phyloP scores from a whole-genome alignment of 2,329 filamentous ascomycete species.

The Exophiala oligosperma region DNA sequence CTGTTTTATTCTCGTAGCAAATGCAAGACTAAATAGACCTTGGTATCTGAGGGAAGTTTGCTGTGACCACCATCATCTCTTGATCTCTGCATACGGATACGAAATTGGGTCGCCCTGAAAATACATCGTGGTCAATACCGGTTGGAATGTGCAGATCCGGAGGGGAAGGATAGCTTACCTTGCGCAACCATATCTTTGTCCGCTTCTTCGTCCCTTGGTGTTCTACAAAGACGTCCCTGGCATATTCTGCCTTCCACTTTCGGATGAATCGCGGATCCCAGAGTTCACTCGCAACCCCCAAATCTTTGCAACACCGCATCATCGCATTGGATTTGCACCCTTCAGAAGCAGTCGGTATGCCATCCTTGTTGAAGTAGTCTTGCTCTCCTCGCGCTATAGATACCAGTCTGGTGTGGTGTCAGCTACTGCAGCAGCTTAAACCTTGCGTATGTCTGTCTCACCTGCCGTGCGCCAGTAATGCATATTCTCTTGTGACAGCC shows the following conservation, averaged over 20 bases:
- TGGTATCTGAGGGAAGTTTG: background rate
- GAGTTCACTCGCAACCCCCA: conserved; percentile 90
- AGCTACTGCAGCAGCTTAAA: background rate
- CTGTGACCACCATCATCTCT: conserved; percentile 12
- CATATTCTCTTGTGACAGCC: conserved; percentile 85
- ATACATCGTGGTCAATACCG: background rate
- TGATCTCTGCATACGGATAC: conserved; percentile 61
- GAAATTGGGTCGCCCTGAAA: conserved; percentile 64
- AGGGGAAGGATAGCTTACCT: conserved; percentile 41
- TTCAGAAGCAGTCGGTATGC: conserved; percentile 90
- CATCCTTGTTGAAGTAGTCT: conserved; percentile 85
- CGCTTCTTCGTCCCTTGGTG: conserved; percentile 84
- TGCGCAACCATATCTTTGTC: conserved; percentile 82
- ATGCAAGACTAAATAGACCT: background rate
- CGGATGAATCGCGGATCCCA: conserved; percentile 95
- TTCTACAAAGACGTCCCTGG: conserved; percentile 85
- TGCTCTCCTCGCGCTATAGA: conserved; percentile 93
- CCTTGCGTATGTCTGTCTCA: conserved; percentile 44
- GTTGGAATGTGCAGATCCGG: no score
- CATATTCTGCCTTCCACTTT: conserved; percentile 72
- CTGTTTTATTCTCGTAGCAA: background rate
- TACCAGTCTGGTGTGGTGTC: conserved; percentile 64
- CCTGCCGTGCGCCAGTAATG: conserved; percentile 83
- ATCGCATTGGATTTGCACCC: conserved; percentile 97
- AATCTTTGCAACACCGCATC: conserved; percentile 97